A percentile compares a stretch with the other conserved stretches of the same genome.
Evolutionary conservation across 345 rosid species (phyloP).

Genomic region (Populus alba): DNA sequence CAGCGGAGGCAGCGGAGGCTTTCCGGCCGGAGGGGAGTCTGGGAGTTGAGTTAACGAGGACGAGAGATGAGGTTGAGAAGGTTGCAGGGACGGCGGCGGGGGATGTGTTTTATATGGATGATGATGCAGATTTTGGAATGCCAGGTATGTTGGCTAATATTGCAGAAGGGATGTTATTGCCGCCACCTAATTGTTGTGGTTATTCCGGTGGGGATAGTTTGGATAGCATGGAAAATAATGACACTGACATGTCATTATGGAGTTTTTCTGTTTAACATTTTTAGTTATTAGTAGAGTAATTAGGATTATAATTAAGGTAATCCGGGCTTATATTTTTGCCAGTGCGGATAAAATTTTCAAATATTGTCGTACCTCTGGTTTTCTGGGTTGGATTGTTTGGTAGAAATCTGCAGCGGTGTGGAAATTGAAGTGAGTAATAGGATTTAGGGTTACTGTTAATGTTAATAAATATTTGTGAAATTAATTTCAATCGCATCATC

Average conservation of each 20-base stretch:
- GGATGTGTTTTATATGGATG: slow-evolving; percentile 44
- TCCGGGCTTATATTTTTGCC: neutral
- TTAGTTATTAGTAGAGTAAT: too few species aligned
- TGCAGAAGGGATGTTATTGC: slow-evolving; percentile 80
- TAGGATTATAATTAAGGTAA: neutral
- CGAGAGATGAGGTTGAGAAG: too few species aligned
- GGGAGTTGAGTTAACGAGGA: too few species aligned
- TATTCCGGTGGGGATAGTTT: slow-evolving; percentile 11
- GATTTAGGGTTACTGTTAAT: neutral
- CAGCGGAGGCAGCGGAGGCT: slow-evolving; percentile 56
- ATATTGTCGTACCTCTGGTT: neutral
- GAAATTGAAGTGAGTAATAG: neutral
- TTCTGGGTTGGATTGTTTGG: neutral
- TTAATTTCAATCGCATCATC: neutral
- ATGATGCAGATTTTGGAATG: slow-evolving; percentile 63
- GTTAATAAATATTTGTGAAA: neutral
- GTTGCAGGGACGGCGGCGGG: slow-evolving; percentile 21
- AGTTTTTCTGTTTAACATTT: slow-evolving; percentile 28
- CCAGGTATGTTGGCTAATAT: slow-evolving; percentile 54
- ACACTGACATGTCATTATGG: slow-evolving; percentile 59
- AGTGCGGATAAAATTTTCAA: neutral
- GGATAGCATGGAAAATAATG: slow-evolving; percentile 32
- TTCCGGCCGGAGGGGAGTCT: slow-evolving; percentile 8
- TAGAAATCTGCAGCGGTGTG: neutral
- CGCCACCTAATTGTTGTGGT: slow-evolving; percentile 53